Percentiles rank a stretch among this genome's conserved stretches.
Evolutionary conservation across 768 basidiomycete genomes (phyloP).

Genomic region (Mycena venus): DNA sequence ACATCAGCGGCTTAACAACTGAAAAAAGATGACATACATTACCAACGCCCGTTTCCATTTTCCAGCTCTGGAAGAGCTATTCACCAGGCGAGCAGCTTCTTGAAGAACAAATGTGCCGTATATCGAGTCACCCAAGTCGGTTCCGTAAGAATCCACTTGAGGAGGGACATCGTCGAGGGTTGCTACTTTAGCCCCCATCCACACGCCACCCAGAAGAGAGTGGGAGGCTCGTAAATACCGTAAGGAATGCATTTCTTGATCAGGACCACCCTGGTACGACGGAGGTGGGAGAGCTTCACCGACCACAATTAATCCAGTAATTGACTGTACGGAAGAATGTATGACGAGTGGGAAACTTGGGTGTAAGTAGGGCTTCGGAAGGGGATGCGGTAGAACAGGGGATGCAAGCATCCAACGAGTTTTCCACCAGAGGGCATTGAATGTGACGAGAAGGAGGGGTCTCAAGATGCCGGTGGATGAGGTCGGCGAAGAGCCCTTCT

Average conservation of each 20-base stretch:
- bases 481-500: constrained; percentile 31
- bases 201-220: constrained; percentile 81
- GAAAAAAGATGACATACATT: constrained; percentile 64
- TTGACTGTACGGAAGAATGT: constrained; percentile 74
- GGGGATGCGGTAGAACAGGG: constrained; percentile 70
- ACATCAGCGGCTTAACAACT: constrained; percentile 21
- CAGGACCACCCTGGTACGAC: constrained; percentile 42
- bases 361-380: constrained; percentile 63
- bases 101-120: constrained; percentile 90
- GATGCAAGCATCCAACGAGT: constrained; percentile 57
- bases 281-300: constrained; percentile 72
- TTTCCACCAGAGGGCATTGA: constrained; percentile 52
- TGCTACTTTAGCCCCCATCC: constrained; percentile 71
- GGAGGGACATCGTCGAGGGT: constrained; percentile 57
- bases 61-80: constrained; percentile 58
- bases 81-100: constrained; percentile 83
- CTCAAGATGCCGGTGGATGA: constrained; percentile 32
- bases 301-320: constrained; percentile 88
- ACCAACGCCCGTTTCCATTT: constrained; percentile 69
- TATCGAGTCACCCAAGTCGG: constrained; percentile 79
- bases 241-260: constrained; percentile 60
- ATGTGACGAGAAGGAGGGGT: constrained; percentile 41
- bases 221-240: constrained; percentile 76
- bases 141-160: constrained; percentile 65
- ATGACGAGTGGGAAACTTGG: constrained; percentile 71